phyloP scores from a whole-genome alignment of 805 yeast genomes.

The Priceomyces carsonii region DNA sequence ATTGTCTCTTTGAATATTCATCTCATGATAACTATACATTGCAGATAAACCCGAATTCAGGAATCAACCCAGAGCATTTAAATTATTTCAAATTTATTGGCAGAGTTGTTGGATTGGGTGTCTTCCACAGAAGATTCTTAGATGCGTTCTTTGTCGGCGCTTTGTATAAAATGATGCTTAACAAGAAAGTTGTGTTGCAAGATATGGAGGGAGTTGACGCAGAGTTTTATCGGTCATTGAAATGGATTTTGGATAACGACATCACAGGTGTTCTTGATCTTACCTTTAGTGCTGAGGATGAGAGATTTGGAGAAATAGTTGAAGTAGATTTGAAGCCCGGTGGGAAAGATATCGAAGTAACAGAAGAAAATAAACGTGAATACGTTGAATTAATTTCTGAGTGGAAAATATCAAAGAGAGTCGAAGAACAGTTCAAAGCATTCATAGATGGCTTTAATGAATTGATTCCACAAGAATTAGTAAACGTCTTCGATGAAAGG shows the following conservation, averaged over 20 bases:
- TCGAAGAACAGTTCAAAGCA: slow-evolving; percentile 94
- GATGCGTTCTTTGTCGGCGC: slow-evolving; percentile 99
- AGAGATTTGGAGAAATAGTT: slow-evolving; percentile 90
- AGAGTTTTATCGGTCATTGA: slow-evolving; percentile 89
- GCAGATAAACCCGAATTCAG: slow-evolving; percentile 97
- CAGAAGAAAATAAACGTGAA: slow-evolving; percentile 92
- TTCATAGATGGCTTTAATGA: slow-evolving; percentile 97
- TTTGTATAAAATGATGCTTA: slow-evolving; percentile 94
- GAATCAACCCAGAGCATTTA: slow-evolving; percentile 96
- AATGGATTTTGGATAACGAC: slow-evolving; percentile 95
- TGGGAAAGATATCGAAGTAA: slow-evolving; percentile 88
- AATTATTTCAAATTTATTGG: slow-evolving; percentile 98
- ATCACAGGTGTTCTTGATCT: slow-evolving; percentile 79
- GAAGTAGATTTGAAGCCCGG: slow-evolving; percentile 86
- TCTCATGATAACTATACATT: slow-evolving; percentile 97
- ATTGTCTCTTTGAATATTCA: slow-evolving; percentile 94
- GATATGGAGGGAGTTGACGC: slow-evolving; percentile 99
- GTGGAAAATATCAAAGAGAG: slow-evolving; percentile 92
- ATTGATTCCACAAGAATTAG: slow-evolving; percentile 93
- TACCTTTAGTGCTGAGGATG: slow-evolving; percentile 88
- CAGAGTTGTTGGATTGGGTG: slow-evolving; percentile 96
- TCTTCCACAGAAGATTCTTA: slow-evolving; percentile 95
- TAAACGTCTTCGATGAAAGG: slow-evolving; percentile 95
- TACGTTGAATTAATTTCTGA: slow-evolving; percentile 93
- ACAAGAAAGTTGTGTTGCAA: slow-evolving; percentile 89